Evolutionary conservation across 225 moss, liverwort and hornwort genomes (phyloP).

Genomic region (Lunularia cruciata): DNA sequence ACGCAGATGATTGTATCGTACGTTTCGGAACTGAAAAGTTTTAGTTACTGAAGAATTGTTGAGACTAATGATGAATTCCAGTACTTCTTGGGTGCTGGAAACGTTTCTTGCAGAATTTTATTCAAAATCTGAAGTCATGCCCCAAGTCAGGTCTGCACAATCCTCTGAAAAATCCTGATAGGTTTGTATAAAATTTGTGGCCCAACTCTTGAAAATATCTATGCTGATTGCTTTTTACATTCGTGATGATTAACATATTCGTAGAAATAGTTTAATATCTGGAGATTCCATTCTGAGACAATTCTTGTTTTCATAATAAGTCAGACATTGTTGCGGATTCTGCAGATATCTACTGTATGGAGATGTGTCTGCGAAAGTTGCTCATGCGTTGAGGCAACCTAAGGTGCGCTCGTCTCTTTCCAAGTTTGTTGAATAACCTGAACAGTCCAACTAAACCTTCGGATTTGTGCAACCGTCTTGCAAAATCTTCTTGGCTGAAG

Average conservation of each 20-base stretch:
- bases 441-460: too few relatives aligned
- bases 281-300: too few relatives aligned
- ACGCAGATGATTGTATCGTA: too few relatives aligned
- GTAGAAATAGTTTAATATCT: too few relatives aligned
- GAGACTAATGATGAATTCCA: neutral
- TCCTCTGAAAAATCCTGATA: slow-evolving; percentile 89
- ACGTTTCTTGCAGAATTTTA: slow-evolving; percentile 70
- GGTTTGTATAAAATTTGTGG: slow-evolving; percentile 60
- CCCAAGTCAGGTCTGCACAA: slow-evolving; percentile 98
- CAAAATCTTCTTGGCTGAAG: too few relatives aligned
- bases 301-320: too few relatives aligned
- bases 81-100: slow-evolving; percentile 1
- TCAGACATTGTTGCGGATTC: neutral
- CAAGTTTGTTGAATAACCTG: too few relatives aligned
- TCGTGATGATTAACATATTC: too few relatives aligned
- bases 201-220: too few relatives aligned
- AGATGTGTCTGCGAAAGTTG: slow-evolving; percentile 79
- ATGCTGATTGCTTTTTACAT: too few relatives aligned
- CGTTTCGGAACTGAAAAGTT: too few relatives aligned
- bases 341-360: slow-evolving; percentile 89
- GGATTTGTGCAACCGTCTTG: too few relatives aligned
- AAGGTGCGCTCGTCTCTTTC: slow-evolving; percentile 50
- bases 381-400: slow-evolving; percentile 68
- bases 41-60: neutral
- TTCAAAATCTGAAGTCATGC: slow-evolving; percentile 72